phyloP scores from a whole-genome alignment of 1,284 basidiomycete genomes.

The Marasmius tenuissimus region DNA sequence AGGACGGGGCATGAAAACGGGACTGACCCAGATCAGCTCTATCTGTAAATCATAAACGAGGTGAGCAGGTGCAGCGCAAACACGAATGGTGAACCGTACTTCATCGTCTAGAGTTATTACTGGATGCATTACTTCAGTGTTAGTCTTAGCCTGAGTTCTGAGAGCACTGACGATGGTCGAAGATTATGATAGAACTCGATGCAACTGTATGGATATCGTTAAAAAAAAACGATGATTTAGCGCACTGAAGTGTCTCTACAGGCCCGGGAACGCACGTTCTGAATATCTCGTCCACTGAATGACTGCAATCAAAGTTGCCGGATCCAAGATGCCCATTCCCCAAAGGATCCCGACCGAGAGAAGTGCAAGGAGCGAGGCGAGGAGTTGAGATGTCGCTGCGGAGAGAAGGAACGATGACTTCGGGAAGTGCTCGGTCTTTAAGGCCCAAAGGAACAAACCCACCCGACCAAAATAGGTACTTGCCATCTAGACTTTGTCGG shows the following conservation, averaged over 20 bases:
- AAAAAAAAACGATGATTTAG: background rate
- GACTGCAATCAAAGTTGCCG: background rate
- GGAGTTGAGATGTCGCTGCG: too few relatives aligned
- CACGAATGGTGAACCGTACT: slow-evolving; percentile 30
- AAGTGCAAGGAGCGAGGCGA: too few relatives aligned
- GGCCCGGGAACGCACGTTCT: background rate
- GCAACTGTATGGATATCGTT: slow-evolving; percentile 33
- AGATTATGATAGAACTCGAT: slow-evolving; percentile 49
- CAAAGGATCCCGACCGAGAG: background rate
- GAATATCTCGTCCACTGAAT: background rate
- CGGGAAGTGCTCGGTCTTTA: too few relatives aligned
- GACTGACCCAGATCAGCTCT: slow-evolving; percentile 51
- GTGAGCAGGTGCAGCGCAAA: background rate
- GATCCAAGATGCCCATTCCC: background rate
- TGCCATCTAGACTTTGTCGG: background rate
- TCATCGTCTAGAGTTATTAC: slow-evolving; percentile 55
- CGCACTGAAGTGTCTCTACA: background rate
- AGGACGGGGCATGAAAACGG: too few relatives aligned
- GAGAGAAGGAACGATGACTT: too few relatives aligned
- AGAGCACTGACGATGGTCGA: slow-evolving; percentile 45
- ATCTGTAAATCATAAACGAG: slow-evolving; percentile 30
- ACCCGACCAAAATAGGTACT: too few relatives aligned
- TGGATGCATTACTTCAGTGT: slow-evolving; percentile 17
- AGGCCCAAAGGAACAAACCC: too few relatives aligned
- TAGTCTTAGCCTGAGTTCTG: background rate